Conservation (phyloP, 495 filamentous ascomycete species). For the Lasiosphaeria miniovina region DNA sequence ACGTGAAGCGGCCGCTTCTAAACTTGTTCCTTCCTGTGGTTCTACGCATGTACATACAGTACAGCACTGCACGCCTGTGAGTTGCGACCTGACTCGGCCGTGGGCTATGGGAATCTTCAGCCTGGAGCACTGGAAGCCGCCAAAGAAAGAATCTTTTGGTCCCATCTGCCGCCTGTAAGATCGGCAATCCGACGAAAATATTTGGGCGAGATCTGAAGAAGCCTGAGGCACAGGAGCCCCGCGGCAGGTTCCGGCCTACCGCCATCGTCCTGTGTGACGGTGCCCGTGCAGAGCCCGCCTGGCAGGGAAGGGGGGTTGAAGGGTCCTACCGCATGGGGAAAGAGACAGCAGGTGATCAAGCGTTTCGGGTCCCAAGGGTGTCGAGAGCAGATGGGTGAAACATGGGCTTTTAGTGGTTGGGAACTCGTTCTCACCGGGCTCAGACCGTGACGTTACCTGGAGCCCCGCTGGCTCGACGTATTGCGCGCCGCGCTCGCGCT, state of each 20-base stretch:
- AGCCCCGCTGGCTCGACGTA: conserved; percentile 12
- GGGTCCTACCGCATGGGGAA: not conserved
- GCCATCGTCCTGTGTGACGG: not conserved
- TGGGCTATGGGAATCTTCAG: too few species aligned
- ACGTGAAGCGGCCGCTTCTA: too few species aligned
- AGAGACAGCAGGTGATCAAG: conserved; percentile 20
- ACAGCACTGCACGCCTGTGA: too few species aligned
- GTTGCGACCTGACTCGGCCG: too few species aligned
- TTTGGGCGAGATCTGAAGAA: conserved; percentile 9
- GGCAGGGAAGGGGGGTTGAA: not conserved
- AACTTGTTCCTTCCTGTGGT: too few species aligned
- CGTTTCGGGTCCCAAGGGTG: conserved; percentile 16
- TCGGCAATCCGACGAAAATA: conserved; percentile 7
- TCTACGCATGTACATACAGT: too few species aligned
- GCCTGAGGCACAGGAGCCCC: conserved; percentile 12
- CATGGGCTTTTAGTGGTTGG: conserved; percentile 8
- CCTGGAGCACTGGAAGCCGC: not conserved
- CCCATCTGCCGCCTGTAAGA: conserved; percentile 9
- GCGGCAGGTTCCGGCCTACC: conserved; percentile 3
- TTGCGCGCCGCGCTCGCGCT: conserved; percentile 9
- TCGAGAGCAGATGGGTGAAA: conserved; percentile 21
- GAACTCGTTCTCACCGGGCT: conserved; percentile 11
- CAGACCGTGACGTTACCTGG: conserved; percentile 18
- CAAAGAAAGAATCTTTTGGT: not conserved
- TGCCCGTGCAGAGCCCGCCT: not conserved